Percentiles rank a stretch among this genome's conserved stretches.
Conservation (phyloP, 2,329 filamentous ascomycete genomes). For the Pseudonectria foliicola region DNA sequence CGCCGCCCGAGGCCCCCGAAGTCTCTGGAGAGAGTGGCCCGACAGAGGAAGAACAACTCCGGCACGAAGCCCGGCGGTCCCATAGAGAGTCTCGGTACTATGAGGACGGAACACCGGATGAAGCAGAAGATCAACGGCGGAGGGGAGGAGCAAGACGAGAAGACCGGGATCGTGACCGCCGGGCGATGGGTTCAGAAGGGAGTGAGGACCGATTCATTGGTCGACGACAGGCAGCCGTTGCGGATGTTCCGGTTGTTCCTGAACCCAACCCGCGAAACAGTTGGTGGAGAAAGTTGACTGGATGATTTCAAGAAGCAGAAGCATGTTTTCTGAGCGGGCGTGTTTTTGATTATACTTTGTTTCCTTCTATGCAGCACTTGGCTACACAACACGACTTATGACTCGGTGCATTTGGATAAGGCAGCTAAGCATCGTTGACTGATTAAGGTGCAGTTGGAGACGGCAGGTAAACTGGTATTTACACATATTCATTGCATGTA, state of each 20-base stretch:
- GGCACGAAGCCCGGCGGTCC: conserved; percentile 41
- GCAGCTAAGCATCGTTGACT: too few species aligned
- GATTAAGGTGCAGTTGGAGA: too few species aligned
- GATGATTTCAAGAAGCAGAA: conserved; percentile 17
- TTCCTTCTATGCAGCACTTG: too few species aligned
- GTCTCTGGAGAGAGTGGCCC: conserved; percentile 29
- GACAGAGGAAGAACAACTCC: conserved; percentile 40
- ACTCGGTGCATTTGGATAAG: neutral
- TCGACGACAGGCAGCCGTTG: conserved; percentile 34
- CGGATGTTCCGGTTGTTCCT: too few species aligned
- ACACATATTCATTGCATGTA: too few species aligned
- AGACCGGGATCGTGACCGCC: conserved; percentile 29
- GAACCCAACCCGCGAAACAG: conserved; percentile 46
- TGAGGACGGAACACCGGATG: conserved; percentile 34
- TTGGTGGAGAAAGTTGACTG: conserved; percentile 53
- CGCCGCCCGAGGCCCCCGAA: conserved; percentile 41
- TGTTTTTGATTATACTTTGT: conserved; percentile 12
- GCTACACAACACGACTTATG: neutral
- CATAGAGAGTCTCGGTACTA: conserved; percentile 36
- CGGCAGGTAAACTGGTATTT: too few species aligned
- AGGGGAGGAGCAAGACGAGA: conserved; percentile 39
- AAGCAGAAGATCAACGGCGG: conserved; percentile 36
- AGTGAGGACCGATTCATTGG: conserved; percentile 38
- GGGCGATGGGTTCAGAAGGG: conserved; percentile 31
- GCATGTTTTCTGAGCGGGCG: conserved; percentile 9